phyloP scores from a whole-genome alignment of 140 eudicot species.

The Erigeron philadelphicus region DNA sequence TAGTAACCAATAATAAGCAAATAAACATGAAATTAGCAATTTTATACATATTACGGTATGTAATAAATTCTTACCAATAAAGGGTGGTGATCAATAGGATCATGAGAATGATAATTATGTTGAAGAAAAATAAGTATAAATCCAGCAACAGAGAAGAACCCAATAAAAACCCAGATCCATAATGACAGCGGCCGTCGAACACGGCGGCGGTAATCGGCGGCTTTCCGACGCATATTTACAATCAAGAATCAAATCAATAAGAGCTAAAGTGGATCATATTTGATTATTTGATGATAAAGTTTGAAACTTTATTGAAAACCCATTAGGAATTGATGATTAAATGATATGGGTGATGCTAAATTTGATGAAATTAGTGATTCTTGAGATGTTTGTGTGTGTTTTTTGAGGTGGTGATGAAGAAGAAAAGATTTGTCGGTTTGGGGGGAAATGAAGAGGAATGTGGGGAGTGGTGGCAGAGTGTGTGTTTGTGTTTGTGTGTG shows the following conservation, averaged over 20 bases:
- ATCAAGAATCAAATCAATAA: slow-evolving; percentile 19
- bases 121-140: slow-evolving; percentile 49
- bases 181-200: slow-evolving; percentile 56
- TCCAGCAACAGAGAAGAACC: slow-evolving; percentile 49
- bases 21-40: background rate
- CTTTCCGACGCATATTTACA: slow-evolving; percentile 71
- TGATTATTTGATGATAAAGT: slow-evolving; percentile 13
- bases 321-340: background rate
- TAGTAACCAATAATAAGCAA: too few species aligned
- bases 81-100: slow-evolving; percentile 39
- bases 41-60: background rate
- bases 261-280: slow-evolving; percentile 13
- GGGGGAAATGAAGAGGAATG: slow-evolving; percentile 14
- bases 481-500: background rate
- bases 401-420: background rate
- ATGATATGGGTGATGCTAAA: background rate
- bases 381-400: background rate
- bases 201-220: slow-evolving; percentile 87
- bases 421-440: slow-evolving; percentile 13
- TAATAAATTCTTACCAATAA: slow-evolving; percentile 36
- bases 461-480: slow-evolving; percentile 13
- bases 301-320: slow-evolving; percentile 22
- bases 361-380: background rate
- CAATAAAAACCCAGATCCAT: slow-evolving; percentile 81
- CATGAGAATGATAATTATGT: slow-evolving; percentile 48